phyloP scores from a whole-genome alignment of 108 stramenopile genomes.

The Parmales sp. region DNA sequence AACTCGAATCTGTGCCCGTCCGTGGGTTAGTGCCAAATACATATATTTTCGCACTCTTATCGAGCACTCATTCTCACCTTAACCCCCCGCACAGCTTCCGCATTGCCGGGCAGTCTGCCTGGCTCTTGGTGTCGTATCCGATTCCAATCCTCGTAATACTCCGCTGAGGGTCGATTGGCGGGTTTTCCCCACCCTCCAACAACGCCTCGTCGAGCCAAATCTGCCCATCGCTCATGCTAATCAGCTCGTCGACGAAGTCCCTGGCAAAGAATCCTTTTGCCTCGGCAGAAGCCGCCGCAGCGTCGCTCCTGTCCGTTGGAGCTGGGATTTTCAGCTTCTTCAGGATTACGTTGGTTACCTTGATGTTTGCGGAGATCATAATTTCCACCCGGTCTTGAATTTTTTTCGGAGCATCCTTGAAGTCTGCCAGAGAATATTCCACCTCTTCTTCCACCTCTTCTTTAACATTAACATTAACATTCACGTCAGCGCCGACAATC shows the following conservation, averaged over 20 bases:
- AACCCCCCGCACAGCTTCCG: conserved; percentile 64
- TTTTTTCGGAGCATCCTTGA: conserved; percentile 49
- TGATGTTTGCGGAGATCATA: conserved; percentile 55
- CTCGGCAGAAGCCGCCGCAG: conserved; percentile 46
- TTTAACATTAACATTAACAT: too few species aligned
- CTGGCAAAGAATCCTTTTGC: conserved; percentile 52
- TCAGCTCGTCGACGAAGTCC: conserved; percentile 75
- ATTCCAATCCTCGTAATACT: conserved; percentile 74
- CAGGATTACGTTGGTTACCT: conserved; percentile 61
- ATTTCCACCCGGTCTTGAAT: conserved; percentile 50
- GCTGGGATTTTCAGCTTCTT: conserved; percentile 69
- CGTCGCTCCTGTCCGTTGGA: conserved; percentile 27
- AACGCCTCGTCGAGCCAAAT: conserved; percentile 58
- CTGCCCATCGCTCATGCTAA: conserved; percentile 83
- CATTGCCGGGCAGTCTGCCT: conserved; percentile 74
- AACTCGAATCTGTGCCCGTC: too few species aligned
- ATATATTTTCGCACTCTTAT: too few species aligned
- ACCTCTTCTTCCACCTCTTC: conserved; percentile 22
- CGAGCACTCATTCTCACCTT: conserved; percentile 55
- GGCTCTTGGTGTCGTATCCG: conserved; percentile 71
- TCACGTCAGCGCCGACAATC: conserved; percentile 32
- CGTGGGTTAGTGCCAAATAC: too few species aligned
- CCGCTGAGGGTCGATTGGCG: conserved; percentile 67
- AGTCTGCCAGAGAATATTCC: too few species aligned
- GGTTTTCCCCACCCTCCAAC: conserved; percentile 40